Conservation (phyloP, 805 yeast species). For the Saturnispora diversa region DNA sequence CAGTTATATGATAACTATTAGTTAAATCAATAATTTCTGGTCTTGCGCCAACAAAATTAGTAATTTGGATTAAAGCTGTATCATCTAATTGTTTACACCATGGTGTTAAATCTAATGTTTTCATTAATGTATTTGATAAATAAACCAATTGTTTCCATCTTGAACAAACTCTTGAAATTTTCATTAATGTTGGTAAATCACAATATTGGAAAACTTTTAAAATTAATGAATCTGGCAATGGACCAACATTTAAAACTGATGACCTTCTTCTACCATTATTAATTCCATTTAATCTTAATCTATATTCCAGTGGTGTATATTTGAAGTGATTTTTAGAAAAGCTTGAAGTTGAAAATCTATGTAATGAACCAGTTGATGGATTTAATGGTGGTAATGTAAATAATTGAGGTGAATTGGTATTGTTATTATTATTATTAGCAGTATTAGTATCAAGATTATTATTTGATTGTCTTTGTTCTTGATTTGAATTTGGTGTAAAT, state of each 20-base stretch:
- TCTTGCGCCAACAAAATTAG: constrained; percentile 63
- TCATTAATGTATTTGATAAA: constrained; percentile 46
- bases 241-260: constrained; percentile 48
- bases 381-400: constrained; percentile 21
- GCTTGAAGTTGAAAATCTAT: constrained; percentile 21
- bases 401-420: background rate
- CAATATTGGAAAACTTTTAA: constrained; percentile 45
- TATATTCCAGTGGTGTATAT: constrained; percentile 47
- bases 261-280: constrained; percentile 43
- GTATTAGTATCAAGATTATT: too few species aligned
- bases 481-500: constrained; percentile 1
- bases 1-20: constrained; percentile 71
- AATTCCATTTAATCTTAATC: constrained; percentile 41
- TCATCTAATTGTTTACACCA: constrained; percentile 60
- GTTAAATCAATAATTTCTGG: constrained; percentile 56
- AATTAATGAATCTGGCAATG: constrained; percentile 54
- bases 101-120: constrained; percentile 46
- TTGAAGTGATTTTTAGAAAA: constrained; percentile 32
- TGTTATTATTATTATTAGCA: too few species aligned
- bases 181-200: constrained; percentile 54
- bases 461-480: too few species aligned
- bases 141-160: constrained; percentile 63
- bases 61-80: constrained; percentile 45
- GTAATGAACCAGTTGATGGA: constrained; percentile 24
- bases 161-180: constrained; percentile 46